These are phyloP conservation scores for Fraxinus sp. DNA, from an alignment of 305 asterid genomes.

Conservation along the genomic window DNA sequence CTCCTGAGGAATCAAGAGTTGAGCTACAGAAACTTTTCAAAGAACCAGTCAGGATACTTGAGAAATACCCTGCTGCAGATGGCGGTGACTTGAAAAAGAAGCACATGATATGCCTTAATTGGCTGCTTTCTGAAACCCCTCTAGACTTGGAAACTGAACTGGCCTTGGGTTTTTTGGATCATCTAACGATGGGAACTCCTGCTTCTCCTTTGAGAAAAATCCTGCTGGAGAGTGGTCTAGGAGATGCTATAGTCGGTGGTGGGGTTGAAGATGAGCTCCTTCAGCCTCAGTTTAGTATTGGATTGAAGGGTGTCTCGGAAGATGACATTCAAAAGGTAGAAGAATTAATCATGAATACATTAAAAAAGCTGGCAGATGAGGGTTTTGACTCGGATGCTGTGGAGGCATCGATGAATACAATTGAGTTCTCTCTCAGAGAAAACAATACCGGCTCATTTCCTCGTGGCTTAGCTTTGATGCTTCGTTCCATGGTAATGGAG, in stretches of 20 bases:
- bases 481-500: slow-evolving; percentile 78
- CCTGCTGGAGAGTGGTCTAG: slow-evolving; percentile 90
- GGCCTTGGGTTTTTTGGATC: slow-evolving; percentile 84
- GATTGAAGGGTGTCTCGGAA: slow-evolving; percentile 90
- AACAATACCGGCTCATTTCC: slow-evolving; percentile 98
- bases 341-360: slow-evolving; percentile 60
- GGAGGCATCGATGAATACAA: slow-evolving; percentile 98
- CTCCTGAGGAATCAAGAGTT: slow-evolving; percentile 79
- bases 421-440: slow-evolving; percentile 96
- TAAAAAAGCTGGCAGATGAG: slow-evolving; percentile 68
- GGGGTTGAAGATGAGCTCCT: slow-evolving; percentile 97
- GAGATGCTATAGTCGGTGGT: slow-evolving; percentile 94
- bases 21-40: slow-evolving; percentile 70
- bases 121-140: slow-evolving; percentile 89
- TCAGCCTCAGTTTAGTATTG: slow-evolving; percentile 94
- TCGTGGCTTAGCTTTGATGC: slow-evolving; percentile 96
- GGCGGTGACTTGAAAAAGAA: slow-evolving; percentile 84
- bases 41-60: slow-evolving; percentile 75
- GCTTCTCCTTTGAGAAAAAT: slow-evolving; percentile 94
- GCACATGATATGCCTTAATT: slow-evolving; percentile 94
- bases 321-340: slow-evolving; percentile 74
- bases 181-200: slow-evolving; percentile 90
- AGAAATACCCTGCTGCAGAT: slow-evolving; percentile 89
- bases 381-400: slow-evolving; percentile 92
- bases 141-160: slow-evolving; percentile 95